A percentile compares a stretch with the other conserved stretches of the same genome.
These are phyloP conservation scores for Coemansia sp. DNA, from an alignment of 192 early-diverging fungal species.

Conservation along the genomic window DNA sequence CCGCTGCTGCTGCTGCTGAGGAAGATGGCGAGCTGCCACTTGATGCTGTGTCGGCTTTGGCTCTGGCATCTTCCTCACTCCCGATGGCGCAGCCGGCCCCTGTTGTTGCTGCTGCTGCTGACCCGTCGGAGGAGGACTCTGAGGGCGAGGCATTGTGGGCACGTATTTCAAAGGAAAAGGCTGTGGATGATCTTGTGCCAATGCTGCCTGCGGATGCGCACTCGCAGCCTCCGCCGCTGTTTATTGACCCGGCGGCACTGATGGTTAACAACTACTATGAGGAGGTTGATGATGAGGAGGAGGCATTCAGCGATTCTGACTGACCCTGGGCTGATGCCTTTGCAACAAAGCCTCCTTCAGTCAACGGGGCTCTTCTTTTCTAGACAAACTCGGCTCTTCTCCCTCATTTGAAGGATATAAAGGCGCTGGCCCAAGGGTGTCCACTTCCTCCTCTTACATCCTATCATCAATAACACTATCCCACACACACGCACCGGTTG, in stretches of 20 bases:
- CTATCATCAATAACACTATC: background rate
- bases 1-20: no score
- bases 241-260: background rate
- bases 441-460: background rate
- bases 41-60: background rate
- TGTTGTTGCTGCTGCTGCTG: background rate
- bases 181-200: slow-evolving; percentile 24
- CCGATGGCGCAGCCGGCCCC: background rate
- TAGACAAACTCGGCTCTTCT: background rate
- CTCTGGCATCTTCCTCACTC: background rate
- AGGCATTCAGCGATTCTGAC: background rate
- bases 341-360: background rate
- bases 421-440: background rate
- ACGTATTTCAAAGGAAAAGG: slow-evolving; percentile 28
- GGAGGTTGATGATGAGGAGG: background rate
- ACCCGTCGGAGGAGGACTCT: slow-evolving; percentile 14
- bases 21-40: slow-evolving; percentile 17
- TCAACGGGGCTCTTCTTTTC: background rate
- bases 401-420: background rate
- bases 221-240: background rate
- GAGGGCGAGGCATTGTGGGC: slow-evolving; percentile 46
- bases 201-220: slow-evolving; percentile 5
- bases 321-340: background rate
- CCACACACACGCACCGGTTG: background rate
- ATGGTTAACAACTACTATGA: background rate